These are phyloP conservation scores for Chrysanthemum lavandulifolium DNA, from an alignment of 129 eudicot genomes.

Conservation along the genomic window DNA sequence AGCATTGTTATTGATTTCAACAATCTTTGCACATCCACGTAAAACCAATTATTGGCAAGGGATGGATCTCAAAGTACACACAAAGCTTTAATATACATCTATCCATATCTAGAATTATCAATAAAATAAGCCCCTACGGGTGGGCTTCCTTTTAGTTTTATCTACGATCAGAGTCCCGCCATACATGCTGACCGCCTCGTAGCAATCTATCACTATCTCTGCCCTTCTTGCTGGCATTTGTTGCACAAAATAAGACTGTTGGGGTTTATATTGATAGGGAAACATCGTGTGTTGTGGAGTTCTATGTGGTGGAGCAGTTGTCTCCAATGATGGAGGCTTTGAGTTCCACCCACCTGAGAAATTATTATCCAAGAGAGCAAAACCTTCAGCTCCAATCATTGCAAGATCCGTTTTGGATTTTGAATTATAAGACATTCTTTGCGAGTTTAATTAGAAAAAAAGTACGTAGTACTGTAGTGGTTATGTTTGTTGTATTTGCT, in stretches of 20 bases:
- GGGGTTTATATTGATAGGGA: conserved; percentile 19
- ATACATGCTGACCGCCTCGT: conserved; percentile 32
- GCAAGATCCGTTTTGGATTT: conserved; percentile 19
- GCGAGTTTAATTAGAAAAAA: neutral
- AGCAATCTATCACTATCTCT: conserved; percentile 30
- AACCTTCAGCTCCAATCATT: conserved; percentile 33
- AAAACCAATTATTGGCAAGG: no score
- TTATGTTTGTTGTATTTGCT: conserved; percentile 20
- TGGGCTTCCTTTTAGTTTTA: conserved; percentile 24
- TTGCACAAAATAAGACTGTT: conserved; percentile 25
- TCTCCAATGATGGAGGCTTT: conserved; percentile 6
- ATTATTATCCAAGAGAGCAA: conserved; percentile 31
- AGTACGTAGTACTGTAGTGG: neutral
- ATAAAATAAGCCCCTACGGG: conserved; percentile 18
- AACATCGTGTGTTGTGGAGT: conserved; percentile 13
- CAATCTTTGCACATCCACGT: no score
- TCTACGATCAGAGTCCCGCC: conserved; percentile 38
- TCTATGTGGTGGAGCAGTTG: conserved; percentile 15
- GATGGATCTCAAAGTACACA: no score
- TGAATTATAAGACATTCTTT: conserved; percentile 27
- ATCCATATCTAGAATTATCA: neutral
- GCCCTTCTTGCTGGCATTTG: conserved; percentile 21
- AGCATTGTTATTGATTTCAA: no score
- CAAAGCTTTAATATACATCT: neutral
- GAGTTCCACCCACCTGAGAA: conserved; percentile 1